Evolutionary conservation across 176 grass and related monocot species (phyloP).

Genomic region (Aegilops speltoides): DNA sequence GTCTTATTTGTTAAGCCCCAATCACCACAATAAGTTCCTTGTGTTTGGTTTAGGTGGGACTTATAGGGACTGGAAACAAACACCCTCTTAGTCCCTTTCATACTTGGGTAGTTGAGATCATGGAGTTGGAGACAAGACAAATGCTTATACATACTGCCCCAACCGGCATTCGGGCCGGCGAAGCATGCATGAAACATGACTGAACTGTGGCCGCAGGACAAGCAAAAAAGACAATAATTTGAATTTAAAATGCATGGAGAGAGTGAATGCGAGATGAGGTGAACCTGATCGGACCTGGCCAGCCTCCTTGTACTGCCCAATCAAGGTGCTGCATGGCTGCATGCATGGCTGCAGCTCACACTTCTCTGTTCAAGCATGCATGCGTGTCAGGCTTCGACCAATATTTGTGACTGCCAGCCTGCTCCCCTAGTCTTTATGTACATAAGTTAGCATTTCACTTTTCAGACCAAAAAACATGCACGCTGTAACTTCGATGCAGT

Average conservation of each 20-base stretch:
- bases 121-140: too few relatives aligned
- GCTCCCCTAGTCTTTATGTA: slow-evolving; percentile 38
- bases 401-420: slow-evolving; percentile 26
- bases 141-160: too few relatives aligned
- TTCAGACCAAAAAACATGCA: slow-evolving; percentile 9
- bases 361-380: background rate
- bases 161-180: too few relatives aligned
- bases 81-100: too few relatives aligned
- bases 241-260: background rate
- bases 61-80: too few relatives aligned
- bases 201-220: background rate
- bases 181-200: too few relatives aligned
- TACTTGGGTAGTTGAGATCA: too few relatives aligned
- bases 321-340: background rate
- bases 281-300: background rate
- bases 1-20: too few relatives aligned
- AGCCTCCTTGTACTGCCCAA: background rate
- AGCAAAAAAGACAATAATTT: background rate
- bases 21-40: too few relatives aligned
- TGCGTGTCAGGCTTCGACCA: background rate
- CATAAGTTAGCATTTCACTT: background rate
- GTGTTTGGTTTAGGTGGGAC: too few relatives aligned
- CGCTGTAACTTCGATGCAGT: background rate
- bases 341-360: slow-evolving; percentile 13
- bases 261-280: background rate